phyloP scores from a whole-genome alignment of 164 flowering plant genomes.

The Vitis amurensis region DNA sequence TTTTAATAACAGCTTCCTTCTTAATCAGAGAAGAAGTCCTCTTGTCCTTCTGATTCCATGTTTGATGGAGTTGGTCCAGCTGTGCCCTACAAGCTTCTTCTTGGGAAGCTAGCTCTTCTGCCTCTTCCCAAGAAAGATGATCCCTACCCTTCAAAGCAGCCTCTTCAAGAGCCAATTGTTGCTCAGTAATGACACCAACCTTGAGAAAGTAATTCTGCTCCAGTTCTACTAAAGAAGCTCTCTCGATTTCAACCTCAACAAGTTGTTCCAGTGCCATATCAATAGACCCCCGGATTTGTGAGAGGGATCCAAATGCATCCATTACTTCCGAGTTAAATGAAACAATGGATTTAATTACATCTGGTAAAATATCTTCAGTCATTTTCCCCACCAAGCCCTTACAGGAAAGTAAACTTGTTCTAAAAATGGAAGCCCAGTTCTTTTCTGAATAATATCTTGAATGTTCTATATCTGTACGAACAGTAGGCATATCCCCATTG shows the following conservation, averaged over 20 bases:
- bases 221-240: conserved; percentile 67
- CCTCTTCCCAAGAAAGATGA: conserved; percentile 97
- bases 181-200: conserved; percentile 87
- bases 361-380: conserved; percentile 73
- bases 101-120: conserved; percentile 95
- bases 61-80: conserved; percentile 78
- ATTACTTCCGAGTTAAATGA: conserved; percentile 73
- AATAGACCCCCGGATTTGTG: conserved; percentile 79
- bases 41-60: conserved; percentile 84
- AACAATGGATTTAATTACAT: conserved; percentile 56
- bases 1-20: conserved; percentile 61
- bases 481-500: conserved; percentile 21
- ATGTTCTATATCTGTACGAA: conserved; percentile 23
- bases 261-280: conserved; percentile 88
- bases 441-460: conserved; percentile 24
- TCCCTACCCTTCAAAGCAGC: conserved; percentile 90
- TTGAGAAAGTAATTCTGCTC: conserved; percentile 81
- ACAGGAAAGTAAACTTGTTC: conserved; percentile 49
- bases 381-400: conserved; percentile 60
- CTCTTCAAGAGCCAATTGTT: conserved; percentile 91
- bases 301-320: conserved; percentile 88
- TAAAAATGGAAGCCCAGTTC: conserved; percentile 69
- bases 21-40: conserved; percentile 58
- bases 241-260: conserved; percentile 74
- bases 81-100: conserved; percentile 95